A percentile compares a stretch with the other conserved stretches of the same genome.
These are phyloP conservation scores for Bonnemaisonia californica DNA, from an alignment of 31 red algal genomes.

Conservation along the genomic window DNA sequence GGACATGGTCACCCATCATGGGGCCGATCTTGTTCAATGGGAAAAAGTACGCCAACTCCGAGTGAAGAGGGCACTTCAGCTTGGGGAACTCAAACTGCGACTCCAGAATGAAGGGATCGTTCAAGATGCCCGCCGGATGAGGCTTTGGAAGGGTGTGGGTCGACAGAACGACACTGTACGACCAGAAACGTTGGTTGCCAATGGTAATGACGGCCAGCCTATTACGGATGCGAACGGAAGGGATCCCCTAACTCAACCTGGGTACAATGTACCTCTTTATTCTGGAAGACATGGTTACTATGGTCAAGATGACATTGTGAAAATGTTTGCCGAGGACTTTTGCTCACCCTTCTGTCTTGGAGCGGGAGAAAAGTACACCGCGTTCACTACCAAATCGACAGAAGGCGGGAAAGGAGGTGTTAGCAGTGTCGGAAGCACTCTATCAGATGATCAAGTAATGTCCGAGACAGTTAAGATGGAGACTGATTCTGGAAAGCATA, in stretches of 20 bases:
- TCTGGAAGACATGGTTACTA: conserved; percentile 45
- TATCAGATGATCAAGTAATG: conserved; percentile 13
- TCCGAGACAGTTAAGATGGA: conserved; percentile 28
- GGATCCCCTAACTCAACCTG: conserved; percentile 35
- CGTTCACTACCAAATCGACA: neutral
- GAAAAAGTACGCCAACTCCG: conserved; percentile 60
- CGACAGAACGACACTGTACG: conserved; percentile 74
- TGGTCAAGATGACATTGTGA: conserved; percentile 58
- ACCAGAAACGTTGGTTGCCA: conserved; percentile 72
- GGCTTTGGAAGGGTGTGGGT: conserved; percentile 75
- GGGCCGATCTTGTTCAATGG: conserved; percentile 75
- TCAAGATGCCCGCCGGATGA: conserved; percentile 41
- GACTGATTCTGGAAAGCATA: conserved; percentile 9
- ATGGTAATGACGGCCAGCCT: conserved; percentile 65
- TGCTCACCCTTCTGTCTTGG: conserved; percentile 46
- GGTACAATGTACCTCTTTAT: conserved; percentile 57
- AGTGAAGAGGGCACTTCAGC: conserved; percentile 55
- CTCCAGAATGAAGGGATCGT: conserved; percentile 60
- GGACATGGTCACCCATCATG: conserved; percentile 69
- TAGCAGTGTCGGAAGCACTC: conserved; percentile 18
- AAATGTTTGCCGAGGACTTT: conserved; percentile 75
- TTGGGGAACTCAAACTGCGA: conserved; percentile 64
- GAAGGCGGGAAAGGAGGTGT: conserved; percentile 10
- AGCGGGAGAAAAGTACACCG: conserved; percentile 35
- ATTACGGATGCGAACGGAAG: conserved; percentile 55